Evolutionary conservation across 2,329 filamentous ascomycete genomes (phyloP), one percentile per base, ranked within the genome.

Genomic region (Samsoniella hepiali): DNA sequence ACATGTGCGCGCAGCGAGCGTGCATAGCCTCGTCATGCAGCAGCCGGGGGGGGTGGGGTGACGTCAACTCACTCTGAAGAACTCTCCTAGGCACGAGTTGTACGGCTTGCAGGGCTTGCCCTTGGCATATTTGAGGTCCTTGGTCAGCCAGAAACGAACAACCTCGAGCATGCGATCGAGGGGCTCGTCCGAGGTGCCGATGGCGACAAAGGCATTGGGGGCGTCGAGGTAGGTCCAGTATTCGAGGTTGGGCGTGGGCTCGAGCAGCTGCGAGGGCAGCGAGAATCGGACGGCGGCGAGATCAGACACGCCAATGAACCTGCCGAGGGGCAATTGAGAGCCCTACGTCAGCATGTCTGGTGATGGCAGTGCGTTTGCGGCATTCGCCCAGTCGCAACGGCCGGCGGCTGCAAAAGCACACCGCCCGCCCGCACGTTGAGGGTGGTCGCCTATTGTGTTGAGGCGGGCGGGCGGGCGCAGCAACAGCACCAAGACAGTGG

Each of bases 221-320:
- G 93, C 87, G 77, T 99, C 95, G 74, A 99, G 83, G 73, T 99
- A 99, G 72, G 96, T 96, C 95, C 95, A 99, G 79, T 98, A 99
- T 80, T 99, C 95, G 74, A 99, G 82, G 76, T 99, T 99, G 59
- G 95, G 95, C 4, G 91, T 96, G 42, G 95, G 95, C 76, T 99
- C 95, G 72, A 99, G 85, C 50, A 99, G 87, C 77, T 98, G 94
- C 58, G 95, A 93, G 29, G 95, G 95, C 58, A 99, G 84, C 17
- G 94, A 98, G 80, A 99, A 99, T 69, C 95, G 91, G 66, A 98
- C 94, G 63, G 93, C 87, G 64, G 95, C 95, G 72, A 99, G 95
- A 78, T 99, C 95, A 69, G 93, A 84, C 63, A 99, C 95, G 69
- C 95, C 95, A 71, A 98, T 93, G 77, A 98, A 98, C 75, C 94